A percentile compares a stretch with the other conserved stretches of the same genome.
These are phyloP conservation scores for Apiospora hydei DNA, from an alignment of 2,329 filamentous ascomycete genomes.

Conservation along the genomic window DNA sequence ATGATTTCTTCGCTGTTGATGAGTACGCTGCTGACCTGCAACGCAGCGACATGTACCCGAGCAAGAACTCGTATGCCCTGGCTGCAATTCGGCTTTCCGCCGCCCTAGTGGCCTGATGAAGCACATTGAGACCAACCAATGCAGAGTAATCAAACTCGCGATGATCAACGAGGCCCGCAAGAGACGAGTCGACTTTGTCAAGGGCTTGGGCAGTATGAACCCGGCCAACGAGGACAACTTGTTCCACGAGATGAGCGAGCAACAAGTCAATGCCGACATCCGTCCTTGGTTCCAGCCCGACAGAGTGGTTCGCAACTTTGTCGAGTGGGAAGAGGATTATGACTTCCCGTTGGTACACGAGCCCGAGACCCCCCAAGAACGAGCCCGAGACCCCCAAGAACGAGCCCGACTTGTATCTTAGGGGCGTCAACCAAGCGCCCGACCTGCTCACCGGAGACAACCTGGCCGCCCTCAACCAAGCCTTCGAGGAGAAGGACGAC, in stretches of 20 bases:
- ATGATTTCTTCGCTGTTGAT: conserved; percentile 36
- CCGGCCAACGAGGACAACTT: conserved; percentile 18
- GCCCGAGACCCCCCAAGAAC: background rate
- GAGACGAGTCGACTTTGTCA: conserved; percentile 45
- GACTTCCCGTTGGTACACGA: background rate
- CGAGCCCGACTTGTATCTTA: background rate
- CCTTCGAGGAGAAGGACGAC: background rate
- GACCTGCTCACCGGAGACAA: conserved; percentile 23
- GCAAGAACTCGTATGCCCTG: conserved; percentile 52
- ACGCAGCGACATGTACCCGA: background rate
- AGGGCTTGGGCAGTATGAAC: conserved; percentile 25
- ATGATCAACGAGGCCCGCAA: conserved; percentile 46
- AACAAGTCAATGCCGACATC: background rate
- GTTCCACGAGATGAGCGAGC: background rate
- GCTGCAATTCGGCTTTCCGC: conserved; percentile 49
- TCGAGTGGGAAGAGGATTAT: background rate
- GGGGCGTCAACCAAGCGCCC: background rate
- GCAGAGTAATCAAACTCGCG: conserved; percentile 43
- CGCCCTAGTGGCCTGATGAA: conserved; percentile 48
- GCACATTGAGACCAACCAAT: conserved; percentile 55
- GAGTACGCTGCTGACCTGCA: background rate
- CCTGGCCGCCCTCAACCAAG: background rate
- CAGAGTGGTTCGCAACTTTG: background rate
- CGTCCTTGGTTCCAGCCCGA: conserved; percentile 21
- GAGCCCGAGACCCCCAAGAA: background rate